phyloP scores from a whole-genome alignment of 1,139 yeast genomes.

The Zygoascus sp. region DNA sequence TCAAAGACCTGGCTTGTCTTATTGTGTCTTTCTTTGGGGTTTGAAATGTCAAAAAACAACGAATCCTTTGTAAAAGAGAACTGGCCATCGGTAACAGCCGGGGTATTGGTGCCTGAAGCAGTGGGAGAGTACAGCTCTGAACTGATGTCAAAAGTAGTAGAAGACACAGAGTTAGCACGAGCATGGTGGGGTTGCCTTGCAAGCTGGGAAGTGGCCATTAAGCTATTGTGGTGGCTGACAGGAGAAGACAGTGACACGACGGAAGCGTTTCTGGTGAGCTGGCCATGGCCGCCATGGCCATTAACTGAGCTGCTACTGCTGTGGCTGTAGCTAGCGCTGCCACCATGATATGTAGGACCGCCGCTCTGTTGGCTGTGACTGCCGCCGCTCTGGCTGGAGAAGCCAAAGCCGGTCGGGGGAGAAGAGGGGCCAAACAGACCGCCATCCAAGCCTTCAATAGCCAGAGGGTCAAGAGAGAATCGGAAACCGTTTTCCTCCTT shows the following conservation, averaged over 20 bases:
- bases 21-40: constrained; percentile 5
- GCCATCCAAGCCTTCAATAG: constrained; percentile 34
- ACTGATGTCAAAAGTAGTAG: constrained; percentile 1
- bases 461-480: constrained; percentile 34
- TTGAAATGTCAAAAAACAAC: constrained; percentile 10
- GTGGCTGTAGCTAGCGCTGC: background rate
- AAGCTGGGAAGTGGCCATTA: constrained; percentile 7
- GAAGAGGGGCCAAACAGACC: constrained; percentile 16
- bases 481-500: constrained; percentile 26
- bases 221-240: constrained; percentile 6
- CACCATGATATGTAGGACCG: background rate
- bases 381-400: background rate
- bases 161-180: constrained; percentile 3
- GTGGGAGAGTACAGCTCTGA: constrained; percentile 8
- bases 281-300: background rate
- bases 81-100: constrained; percentile 2
- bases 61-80: constrained; percentile 5
- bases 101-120: constrained; percentile 8
- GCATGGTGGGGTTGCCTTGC: constrained; percentile 5
- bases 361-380: background rate
- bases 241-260: background rate
- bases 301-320: background rate
- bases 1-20: too few species aligned
- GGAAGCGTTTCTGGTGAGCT: background rate
- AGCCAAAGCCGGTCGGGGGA: background rate